Base-by-base conservation (phyloP, 352 stramenopile genomes). In the Phytophthora quininea region DNA sequence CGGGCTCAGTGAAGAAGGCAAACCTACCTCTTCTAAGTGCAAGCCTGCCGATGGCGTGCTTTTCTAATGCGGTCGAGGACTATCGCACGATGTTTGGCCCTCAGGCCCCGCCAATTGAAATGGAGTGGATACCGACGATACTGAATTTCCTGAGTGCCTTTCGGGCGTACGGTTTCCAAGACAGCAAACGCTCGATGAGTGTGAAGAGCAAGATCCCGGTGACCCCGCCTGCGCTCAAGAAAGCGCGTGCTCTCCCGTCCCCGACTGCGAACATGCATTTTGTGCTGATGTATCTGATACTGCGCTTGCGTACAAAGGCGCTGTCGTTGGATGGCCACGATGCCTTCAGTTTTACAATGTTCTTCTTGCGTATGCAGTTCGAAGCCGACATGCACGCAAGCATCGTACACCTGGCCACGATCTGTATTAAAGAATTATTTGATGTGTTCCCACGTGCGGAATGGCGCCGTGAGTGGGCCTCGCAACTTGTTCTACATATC, bases 331-430 rank as follows among this genome's bases (percentile, higher is more conserved):
- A 91, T 47, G 80, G 80, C 8, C 92, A 93, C 62, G 87, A 95
- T 50, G 80, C 84, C 10, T 92, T 92, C 69, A 91, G 84, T 66
- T 91, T 91, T 62, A 92, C 82, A 7, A 92, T 93, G 76, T 95
- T 95, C 48, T 93, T 95, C 56, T 95, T n/a, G 47, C 85, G 86
- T n/a, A 93, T 95, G 83, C 87, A 95, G 55, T 95, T 51, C 79
- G n/a, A n/a, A n/a, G n/a, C n/a, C n/a, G n/a, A n/a, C n/a, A n/a
- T n/a, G n/a, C n/a, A n/a, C n/a, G n/a, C 85, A 4, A 78, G 86
- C 63, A 88, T 95, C 59, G 77, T 92, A 10, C 78, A 93, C 27
- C 74, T 95, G 35, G 83, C 84, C 19, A 90, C 84, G 1, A 84
- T 91, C 10, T 92, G 85, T 54, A 86, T 95, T n/a, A 84, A 95